Base-by-base conservation (phyloP, 2,329 filamentous ascomycete species). In the Elsinoe necatrix region DNA sequence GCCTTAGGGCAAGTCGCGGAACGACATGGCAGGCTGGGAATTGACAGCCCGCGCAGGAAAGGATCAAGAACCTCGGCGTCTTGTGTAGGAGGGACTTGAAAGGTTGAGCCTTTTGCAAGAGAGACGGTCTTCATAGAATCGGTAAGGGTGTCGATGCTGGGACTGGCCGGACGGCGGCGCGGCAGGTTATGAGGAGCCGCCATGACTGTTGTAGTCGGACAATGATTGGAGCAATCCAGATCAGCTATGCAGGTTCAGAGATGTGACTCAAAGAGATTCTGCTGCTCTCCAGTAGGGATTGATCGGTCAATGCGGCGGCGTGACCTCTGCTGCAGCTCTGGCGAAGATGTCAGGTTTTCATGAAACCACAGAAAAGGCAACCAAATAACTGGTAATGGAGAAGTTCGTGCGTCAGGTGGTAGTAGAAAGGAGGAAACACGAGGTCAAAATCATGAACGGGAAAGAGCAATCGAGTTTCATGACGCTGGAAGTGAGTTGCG, bases 201-300 rank as follows among this genome's bases (percentile, higher is more conserved):
- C 54, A 84, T 79, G 3, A 80, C 74, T 3, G 73, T 83, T 81
- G 29, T 87, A 68, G 27, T 62, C 62, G 0, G 47, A 48, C 27
- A 8, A 48, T 39, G 48, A 52, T 34, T 34, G 7, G 48, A 37
- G 34, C n/a, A 11, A 37, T 39, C 31, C 48, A 52, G 34, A 4
- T 29, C 48, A 18, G 11, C 18, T 37, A 52, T 34, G 48, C 48
- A 39, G 48, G 48, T 52, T n/a, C 14, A 9, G 20, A 34, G 16
- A 29, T 39, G 48, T 52, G 48, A 52, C 48, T 52, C 48, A 52
- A 31, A 52, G 48, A 37, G 25, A 27, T 8, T 29, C 16, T 25
- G 8, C 27, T 29, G 25, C 48, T 16, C 31, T 29, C 14, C 8
- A 18, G n/a, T 35, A 45, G 41, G 39, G 9, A 34, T 39, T 39